Conservation (phyloP, 1,284 basidiomycete genomes). For the Vanrija sp. region DNA sequence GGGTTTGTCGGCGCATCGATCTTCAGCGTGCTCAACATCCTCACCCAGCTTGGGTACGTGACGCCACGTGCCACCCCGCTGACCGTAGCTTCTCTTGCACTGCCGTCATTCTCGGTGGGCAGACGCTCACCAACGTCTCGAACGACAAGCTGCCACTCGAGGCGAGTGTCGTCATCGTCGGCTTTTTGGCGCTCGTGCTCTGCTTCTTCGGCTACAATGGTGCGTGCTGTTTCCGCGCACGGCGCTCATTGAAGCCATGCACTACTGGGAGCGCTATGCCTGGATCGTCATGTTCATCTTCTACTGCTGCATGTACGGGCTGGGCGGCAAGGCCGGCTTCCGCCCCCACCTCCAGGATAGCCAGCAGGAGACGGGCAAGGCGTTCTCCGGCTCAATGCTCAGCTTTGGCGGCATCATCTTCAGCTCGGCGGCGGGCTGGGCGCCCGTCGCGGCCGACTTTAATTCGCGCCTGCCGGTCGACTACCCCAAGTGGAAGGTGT, state of each 20-base stretch:
- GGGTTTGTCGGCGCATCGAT: constrained; percentile 59
- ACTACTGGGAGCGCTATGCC: constrained; percentile 60
- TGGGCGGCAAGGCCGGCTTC: constrained; percentile 56
- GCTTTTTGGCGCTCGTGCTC: constrained; percentile 44
- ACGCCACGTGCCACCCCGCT: background rate
- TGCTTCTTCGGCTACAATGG: constrained; percentile 50
- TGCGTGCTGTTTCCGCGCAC: background rate
- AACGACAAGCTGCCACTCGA: constrained; percentile 43
- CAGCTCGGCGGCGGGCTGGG: constrained; percentile 54
- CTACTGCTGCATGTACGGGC: constrained; percentile 56
- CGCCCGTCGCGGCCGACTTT: constrained; percentile 51
- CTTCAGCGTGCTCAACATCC: constrained; percentile 59
- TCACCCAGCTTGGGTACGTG: constrained; percentile 52
- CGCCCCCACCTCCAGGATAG: constrained; percentile 54
- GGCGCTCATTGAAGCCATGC: constrained; percentile 50
- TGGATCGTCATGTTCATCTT: constrained; percentile 60
- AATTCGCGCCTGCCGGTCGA: constrained; percentile 56
- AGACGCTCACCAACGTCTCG: constrained; percentile 49
- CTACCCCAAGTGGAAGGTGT: constrained; percentile 54
- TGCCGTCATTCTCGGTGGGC: constrained; percentile 49
- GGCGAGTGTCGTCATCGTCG: constrained; percentile 50
- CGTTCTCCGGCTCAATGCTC: constrained; percentile 52
- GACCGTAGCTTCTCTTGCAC: constrained; percentile 28
- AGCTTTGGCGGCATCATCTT: constrained; percentile 61
- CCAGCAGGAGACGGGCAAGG: constrained; percentile 53